Conservation (phyloP, 2,329 filamentous ascomycete species). For the Canariomyces notabilis region DNA sequence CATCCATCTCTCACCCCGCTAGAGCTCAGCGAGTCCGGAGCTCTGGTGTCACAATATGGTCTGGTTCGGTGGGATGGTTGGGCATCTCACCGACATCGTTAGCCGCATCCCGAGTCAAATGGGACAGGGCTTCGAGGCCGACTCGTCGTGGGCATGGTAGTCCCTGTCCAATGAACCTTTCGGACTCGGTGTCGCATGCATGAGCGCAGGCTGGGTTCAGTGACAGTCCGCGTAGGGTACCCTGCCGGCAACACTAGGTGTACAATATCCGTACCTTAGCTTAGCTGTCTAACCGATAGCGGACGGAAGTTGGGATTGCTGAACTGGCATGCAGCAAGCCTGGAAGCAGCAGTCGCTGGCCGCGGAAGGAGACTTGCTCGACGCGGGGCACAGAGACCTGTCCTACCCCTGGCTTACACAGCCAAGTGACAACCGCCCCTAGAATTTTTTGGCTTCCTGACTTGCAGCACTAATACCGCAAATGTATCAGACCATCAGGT, state of each 20-base stretch:
- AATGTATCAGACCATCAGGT: conserved; percentile 6
- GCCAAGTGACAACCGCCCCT: background rate
- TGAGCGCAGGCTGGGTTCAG: no score
- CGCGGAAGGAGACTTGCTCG: no score
- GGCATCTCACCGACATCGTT: conserved; percentile 13
- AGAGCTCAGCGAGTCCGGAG: background rate
- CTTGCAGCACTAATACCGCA: background rate
- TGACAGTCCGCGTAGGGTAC: background rate
- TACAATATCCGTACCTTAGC: background rate
- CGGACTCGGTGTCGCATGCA: background rate
- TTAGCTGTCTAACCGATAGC: conserved; percentile 5
- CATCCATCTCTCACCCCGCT: background rate
- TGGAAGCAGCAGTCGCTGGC: no score
- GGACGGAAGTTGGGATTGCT: background rate
- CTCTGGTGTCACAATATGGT: conserved; percentile 8
- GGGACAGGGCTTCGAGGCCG: background rate
- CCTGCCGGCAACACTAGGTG: no score
- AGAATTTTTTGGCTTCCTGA: background rate
- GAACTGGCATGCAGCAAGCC: background rate
- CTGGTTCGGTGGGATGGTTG: conserved; percentile 12
- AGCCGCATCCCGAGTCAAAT: conserved; percentile 11
- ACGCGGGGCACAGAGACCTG: background rate
- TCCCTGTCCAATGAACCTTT: conserved; percentile 2
- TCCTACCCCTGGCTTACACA: conserved; percentile 4
- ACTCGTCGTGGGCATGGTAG: background rate